Evolutionary conservation across 225 moss, liverwort and hornwort species (phyloP), one percentile per base, ranked within the genome.

Genomic region (Physcomitrium patens): DNA sequence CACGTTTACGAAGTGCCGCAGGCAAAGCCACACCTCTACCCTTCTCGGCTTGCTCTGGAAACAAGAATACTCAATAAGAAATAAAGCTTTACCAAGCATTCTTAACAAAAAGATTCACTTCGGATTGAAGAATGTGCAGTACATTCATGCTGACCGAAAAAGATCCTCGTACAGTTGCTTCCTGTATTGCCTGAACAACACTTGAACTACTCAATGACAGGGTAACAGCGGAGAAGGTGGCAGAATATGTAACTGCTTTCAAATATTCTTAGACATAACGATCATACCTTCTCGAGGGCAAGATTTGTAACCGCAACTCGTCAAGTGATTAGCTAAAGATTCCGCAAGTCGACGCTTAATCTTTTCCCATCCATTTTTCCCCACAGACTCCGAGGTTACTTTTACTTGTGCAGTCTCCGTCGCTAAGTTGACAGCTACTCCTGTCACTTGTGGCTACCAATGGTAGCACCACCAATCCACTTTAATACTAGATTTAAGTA

Each of bases 361-460:
- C 67, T 85, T 90, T 63, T 79, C 87, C 89, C 86, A 86, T 44
- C 86, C 99, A 72, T 72, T 85, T 59, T 90, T 68, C 31, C 86
- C 82, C 72, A 85, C 83, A 76, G 80, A 76, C 50, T 93, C 92
- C 19, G 85, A 79, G 68, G 70, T 77, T 27, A 99, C 77, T 81
- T 91, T 79, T 47, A 99, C 99, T 68, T 95, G 84, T 46, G 99
- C 99, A 66, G 99, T 99, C 88, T 99, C 99, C 18, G 95, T 95
- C 27, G 95, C 99, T 65, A 99, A 79, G 72, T 99, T 95, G 63
- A 99, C 99, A 71, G 91, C 89, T 65, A 95, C 99, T 22, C 91
- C 71, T 50, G 93, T 87, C 16, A 99, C 99, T 84, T 88, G 91
- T 75, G 99, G 99, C 95, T 99, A 86, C 77, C 58, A 83, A 78